A percentile compares a stretch with the other conserved stretches of the same genome.
phyloP scores from a whole-genome alignment of 1,284 basidiomycete genomes.

The Ustilago loliicola region DNA sequence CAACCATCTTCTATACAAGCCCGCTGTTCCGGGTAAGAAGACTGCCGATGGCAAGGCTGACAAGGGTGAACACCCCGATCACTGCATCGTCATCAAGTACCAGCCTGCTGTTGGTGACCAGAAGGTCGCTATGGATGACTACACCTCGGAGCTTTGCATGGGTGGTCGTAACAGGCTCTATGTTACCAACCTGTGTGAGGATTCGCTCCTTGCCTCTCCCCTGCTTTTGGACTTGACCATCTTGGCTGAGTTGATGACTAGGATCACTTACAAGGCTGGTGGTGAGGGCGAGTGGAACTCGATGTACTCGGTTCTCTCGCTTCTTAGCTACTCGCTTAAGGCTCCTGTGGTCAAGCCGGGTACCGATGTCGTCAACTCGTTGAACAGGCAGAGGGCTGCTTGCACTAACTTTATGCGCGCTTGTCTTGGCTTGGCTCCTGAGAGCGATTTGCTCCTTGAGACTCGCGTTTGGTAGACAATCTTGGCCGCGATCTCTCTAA shows the following conservation, averaged over 20 bases:
- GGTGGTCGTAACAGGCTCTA: constrained; percentile 73
- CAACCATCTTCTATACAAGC: constrained; percentile 90
- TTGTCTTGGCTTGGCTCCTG: constrained; percentile 66
- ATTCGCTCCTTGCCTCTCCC: constrained; percentile 94
- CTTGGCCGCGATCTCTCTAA: too few relatives aligned
- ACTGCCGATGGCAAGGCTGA: constrained; percentile 73
- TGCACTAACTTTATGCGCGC: constrained; percentile 88
- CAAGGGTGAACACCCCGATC: constrained; percentile 95
- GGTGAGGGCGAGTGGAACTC: constrained; percentile 60
- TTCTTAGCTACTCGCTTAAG: constrained; percentile 77
- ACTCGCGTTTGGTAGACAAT: constrained; percentile 60
- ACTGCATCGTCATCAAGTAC: constrained; percentile 82
- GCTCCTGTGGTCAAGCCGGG: constrained; percentile 97
- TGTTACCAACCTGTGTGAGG: constrained; percentile 73
- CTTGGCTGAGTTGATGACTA: constrained; percentile 93
- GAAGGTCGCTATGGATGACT: constrained; percentile 90
- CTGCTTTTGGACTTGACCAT: constrained; percentile 94
- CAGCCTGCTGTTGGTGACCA: constrained; percentile 92
- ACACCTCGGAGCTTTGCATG: constrained; percentile 87
- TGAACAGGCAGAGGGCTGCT: constrained; percentile 93
- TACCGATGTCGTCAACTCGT: constrained; percentile 92
- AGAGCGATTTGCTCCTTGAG: constrained; percentile 68
- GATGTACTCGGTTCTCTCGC: constrained; percentile 68
- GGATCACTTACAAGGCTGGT: constrained; percentile 79
- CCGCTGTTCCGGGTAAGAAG: constrained; percentile 72